Conservation (phyloP, 345 rosid genomes). For the Cochlearia excelsa region DNA sequence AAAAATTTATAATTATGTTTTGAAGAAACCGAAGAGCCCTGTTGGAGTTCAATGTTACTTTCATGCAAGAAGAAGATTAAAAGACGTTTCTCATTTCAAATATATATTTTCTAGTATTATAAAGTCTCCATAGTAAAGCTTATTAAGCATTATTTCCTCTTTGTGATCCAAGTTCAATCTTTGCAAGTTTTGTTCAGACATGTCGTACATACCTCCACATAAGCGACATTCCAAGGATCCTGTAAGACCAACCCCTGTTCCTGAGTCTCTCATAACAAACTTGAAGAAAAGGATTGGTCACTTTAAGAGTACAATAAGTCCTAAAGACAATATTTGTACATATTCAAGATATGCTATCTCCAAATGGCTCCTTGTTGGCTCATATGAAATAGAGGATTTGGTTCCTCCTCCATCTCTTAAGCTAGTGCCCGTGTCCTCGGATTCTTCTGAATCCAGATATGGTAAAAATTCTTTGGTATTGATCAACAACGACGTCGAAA, state of each 20-base stretch:
- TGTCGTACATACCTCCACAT: constrained; percentile 65
- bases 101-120: no score
- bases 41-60: no score
- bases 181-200: constrained; percentile 18
- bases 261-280: no score
- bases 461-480: constrained; percentile 35
- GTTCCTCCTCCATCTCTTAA: constrained; percentile 26
- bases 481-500: neutral
- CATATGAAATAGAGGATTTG: constrained; percentile 24
- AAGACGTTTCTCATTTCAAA: no score
- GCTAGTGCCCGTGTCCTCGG: constrained; percentile 41
- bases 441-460: constrained; percentile 22
- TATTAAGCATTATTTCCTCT: neutral
- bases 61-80: no score
- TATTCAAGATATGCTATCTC: constrained; percentile 22
- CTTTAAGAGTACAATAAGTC: no score
- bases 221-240: constrained; percentile 44
- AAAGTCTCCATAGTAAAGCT: no score
- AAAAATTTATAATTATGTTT: no score
- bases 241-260: constrained; percentile 23
- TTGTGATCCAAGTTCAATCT: neutral
- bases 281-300: no score
- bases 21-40: no score
- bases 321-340: neutral
- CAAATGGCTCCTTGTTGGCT: constrained; percentile 42